Evolutionary conservation across 2,329 filamentous ascomycete genomes (phyloP), one percentile per base, ranked within the genome.

Genomic region (Phialemonium atrogriseum): DNA sequence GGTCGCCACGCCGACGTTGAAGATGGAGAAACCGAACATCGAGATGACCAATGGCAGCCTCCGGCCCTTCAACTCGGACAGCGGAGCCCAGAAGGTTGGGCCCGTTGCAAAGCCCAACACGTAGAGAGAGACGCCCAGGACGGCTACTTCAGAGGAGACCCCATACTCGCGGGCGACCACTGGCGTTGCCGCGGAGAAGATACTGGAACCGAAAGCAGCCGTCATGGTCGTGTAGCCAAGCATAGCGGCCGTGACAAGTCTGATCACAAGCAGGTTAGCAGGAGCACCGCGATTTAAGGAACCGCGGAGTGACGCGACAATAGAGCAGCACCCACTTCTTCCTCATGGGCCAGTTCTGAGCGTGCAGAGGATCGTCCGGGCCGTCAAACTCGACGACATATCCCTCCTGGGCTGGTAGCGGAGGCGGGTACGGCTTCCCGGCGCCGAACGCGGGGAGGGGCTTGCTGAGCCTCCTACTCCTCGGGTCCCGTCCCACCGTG

Each of bases 321-420:
- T n/a, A n/a, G 7, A 14, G 8, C 20, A 56, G 10, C 4, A 65
- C 69, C 49, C 55, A 75, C 76, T 94, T 94, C 64, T 84, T 88
- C 50, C 62, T 73, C 33, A 83, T 49, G 0, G 82, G 70, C 87
- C 87, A 94, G 53, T 94, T 94, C 59, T 89, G 83, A 1, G 85
- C 81, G 55, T 94, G 86, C 38, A 88, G 50, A 3, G 86, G 86
- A 48, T 94, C 87, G 41, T 87, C 70, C 2, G 77, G 80, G 0
- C 86, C 87, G 44, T 88, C 80, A 49, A 94, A 94, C 55, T 86
- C 83, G 25, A 88, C 83, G 1, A 87, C 81, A 49, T 88, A 89
- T 41, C 84, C 76, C 46, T 88, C 83, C 44, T 70, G 67, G 10
- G 77, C 73, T 2, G 82, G 81, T 24, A 88, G 52, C 1, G 62